Base-by-base conservation (phyloP, 2,329 filamentous ascomycete species). In the Talaromyces marneffei region DNA sequence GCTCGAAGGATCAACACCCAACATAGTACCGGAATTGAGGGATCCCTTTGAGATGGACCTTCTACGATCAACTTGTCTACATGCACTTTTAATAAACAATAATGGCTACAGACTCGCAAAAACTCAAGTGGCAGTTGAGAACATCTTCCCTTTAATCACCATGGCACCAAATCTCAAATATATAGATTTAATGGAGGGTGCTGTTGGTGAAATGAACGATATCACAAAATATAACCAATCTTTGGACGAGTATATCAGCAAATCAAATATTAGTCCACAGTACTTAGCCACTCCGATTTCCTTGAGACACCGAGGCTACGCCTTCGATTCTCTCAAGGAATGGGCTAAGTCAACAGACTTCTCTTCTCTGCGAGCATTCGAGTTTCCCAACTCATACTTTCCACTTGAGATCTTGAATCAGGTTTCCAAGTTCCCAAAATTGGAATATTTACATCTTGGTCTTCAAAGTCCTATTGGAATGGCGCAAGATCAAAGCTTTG, bases 111-210 rank as follows among this genome's bases (percentile, higher is more conserved):
- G 31, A 25, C 2, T 25, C 33, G 10, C 7, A 16, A 10, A 27
- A 14, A 25, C 5, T 6, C 4, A 56, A 18, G 6, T 56, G 12
- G 54, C 18, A 5, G 31, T 12, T 29, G 37, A 56, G 20, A 16
- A 29, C 18, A 25, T 56, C 16, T 56, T 56, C 14, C 54, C 37
- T 42, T 20, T 56, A 16, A 33, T 56, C 23, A 44, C 37, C 8
- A 56, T 56, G 54, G 37, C 54, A 8, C 54, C 54, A 20, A 56
- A 56, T 56, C 54, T 56, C 27, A 56, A 44, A 56, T 25, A 56
- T 29, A 56, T 56, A 23, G 23, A 56, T 42, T 10, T 56, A 56
- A 29, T 7, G 9, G 0, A 27, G 16, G 33, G 10, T 10, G 20
- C 2, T 31, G 18, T n/a, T 35, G n/a, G 14, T 7, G 8, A 16